Base-by-base conservation (phyloP, 768 basidiomycete genomes). In the Zangia roseola region DNA sequence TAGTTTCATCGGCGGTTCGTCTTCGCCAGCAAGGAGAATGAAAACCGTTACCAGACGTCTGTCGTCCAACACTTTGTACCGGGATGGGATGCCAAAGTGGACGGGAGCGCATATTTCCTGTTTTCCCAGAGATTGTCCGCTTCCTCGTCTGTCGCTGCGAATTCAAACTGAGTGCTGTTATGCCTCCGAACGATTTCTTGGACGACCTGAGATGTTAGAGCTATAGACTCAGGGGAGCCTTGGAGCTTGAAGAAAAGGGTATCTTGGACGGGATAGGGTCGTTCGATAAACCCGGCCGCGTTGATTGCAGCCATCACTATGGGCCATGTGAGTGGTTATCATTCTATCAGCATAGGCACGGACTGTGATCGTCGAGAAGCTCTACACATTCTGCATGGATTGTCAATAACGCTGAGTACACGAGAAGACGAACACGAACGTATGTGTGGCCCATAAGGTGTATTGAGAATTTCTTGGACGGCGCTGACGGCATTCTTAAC, bases 191-290 rank as follows among this genome's bases (percentile, higher is more conserved):
- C 80, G 23, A 95, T 81, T 8, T 67, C 59, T 55, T 83, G 73
- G 21, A 91, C 78, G 17, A 74, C 67, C 37, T 78, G 73, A 0
- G 86, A 80, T 0, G 88, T 77, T 35, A 78, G 76, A 4, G 78
- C 61, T 26, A 88, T 79, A 6, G 79, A 75, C 10, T 74, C 67
- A 0, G 77, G 70, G 28, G 88, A 82, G 3, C 92, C 92, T 63
- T 94, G 91, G 43, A 97, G 79, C 65, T 95, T 94, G 77, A 97
- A 91, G 71, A 97, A 92, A 10, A 97, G 77, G 0, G 86, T 86
- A 60, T 94, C 91, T 53, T 77, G 71, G 17, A 83, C 82, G 4
- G 85, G 85, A 61, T 86, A 89, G 38, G 80, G 74, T 45, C 63
- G 66, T 49, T 80, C 78, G 38, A 82, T 69, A 46, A 86, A 61